Evolutionary conservation across 2,329 filamentous ascomycete genomes (phyloP), one percentile per base, ranked within the genome.

Genomic region (Metarhizium album): DNA sequence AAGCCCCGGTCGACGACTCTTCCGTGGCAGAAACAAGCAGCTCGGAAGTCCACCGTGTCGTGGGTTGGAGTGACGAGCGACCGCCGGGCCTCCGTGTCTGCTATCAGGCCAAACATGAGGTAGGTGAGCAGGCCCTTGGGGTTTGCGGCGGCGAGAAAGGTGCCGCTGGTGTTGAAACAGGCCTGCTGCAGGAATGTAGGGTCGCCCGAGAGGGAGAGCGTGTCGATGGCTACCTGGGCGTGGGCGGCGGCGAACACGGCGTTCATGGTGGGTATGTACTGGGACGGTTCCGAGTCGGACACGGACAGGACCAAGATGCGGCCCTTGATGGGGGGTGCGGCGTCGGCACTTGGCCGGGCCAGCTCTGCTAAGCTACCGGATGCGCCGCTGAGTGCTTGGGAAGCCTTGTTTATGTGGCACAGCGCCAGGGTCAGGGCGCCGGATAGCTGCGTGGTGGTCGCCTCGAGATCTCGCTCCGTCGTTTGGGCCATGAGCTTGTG

Each of bases 241-340:
- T 91, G 84, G 62, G 95, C 87, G 53, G 91, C 93, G 2, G 93
- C 93, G 68, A 98, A 98, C 54, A 97, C 95, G 60, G 86, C 82
- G 70, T 98, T 98, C 93, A 98, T 98, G 58, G 95, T 93, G 0
- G 91, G 86, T 51, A 98, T 98, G 71, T 98, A 98, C 67, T 97
- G 86, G 4, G 90, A 83, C 0, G 95, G 80, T 60, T 91, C 87
- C 42, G 78, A 77, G 62, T 89, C 89, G 45, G 88, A 95, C 4
- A 96, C 90, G 46, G 87, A 95, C 49, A 98, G 67, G 55, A 97
- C 83, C 50, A 98, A 78, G 61, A 98, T 95, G 53, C 93, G 86
- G 40, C 67, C 68, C 22, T 66, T 68, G 29, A 70, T 58, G 4
- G 67, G 60, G 7, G 64, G 59, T 2, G 62, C 57, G 3, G 62